Percentiles rank a stretch among this genome's conserved stretches.
Conservation (phyloP, 1,284 basidiomycete genomes). For the Sporisorium iseilematis-ciliati region DNA sequence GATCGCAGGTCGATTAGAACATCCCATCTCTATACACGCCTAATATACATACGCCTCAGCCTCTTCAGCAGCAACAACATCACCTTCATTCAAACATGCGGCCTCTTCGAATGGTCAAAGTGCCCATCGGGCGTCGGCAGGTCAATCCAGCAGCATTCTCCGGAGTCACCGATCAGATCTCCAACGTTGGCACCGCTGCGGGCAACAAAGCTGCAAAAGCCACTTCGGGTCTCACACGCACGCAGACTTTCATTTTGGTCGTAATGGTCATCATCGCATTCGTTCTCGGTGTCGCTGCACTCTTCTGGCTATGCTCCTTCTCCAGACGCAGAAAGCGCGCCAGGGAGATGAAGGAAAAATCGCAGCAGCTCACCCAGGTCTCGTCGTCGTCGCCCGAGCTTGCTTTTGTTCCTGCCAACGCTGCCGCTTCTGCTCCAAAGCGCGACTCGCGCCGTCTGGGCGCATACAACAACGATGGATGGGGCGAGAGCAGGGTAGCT, state of each 20-base stretch:
- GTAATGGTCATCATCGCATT: slow-evolving; percentile 26
- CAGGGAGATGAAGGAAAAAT: slow-evolving; percentile 26
- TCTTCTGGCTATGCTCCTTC: slow-evolving; percentile 43
- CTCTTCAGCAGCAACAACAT: background rate
- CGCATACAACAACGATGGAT: slow-evolving; percentile 22
- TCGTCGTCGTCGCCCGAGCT: slow-evolving; percentile 9
- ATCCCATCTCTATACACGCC: background rate
- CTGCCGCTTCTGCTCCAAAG: background rate
- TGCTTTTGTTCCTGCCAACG: slow-evolving; percentile 1
- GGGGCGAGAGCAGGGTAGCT: slow-evolving; percentile 42
- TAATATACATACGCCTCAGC: background rate
- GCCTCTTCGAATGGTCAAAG: slow-evolving; percentile 9
- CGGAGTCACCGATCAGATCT: slow-evolving; percentile 48
- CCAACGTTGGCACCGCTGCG: slow-evolving; percentile 23
- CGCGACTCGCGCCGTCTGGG: slow-evolving; percentile 8
- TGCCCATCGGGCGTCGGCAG: slow-evolving; percentile 15
- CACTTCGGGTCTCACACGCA: slow-evolving; percentile 25
- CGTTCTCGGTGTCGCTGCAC: slow-evolving; percentile 18
- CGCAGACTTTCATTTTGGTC: slow-evolving; percentile 23
- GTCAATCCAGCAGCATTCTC: slow-evolving; percentile 47
- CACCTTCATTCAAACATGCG: slow-evolving; percentile 8
- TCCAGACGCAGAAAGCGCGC: slow-evolving; percentile 34
- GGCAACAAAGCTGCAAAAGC: slow-evolving; percentile 24
- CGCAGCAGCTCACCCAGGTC: slow-evolving; percentile 11
- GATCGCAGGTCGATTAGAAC: slow-evolving; percentile 26